Conservation (phyloP, 257 asterid species). For the Verbascum thapsus region DNA sequence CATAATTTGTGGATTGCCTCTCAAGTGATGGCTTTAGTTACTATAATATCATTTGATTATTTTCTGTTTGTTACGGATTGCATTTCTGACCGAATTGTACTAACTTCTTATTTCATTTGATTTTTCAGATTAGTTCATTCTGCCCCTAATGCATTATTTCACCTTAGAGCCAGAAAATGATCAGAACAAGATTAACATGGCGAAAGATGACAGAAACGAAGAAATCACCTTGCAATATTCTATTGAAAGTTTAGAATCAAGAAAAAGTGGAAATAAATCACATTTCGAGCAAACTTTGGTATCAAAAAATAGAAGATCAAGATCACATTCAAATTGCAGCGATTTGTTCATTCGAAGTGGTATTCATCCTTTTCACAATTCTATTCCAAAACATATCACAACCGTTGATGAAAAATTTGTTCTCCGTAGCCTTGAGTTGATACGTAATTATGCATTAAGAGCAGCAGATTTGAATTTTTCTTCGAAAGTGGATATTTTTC, state of each 20-base stretch:
- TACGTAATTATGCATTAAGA: slow-evolving; percentile 51
- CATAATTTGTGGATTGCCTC: not conserved
- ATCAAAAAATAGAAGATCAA: slow-evolving; percentile 36
- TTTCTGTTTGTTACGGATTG: not conserved
- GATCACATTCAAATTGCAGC: slow-evolving; percentile 37
- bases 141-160: slow-evolving; percentile 39
- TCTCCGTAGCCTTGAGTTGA: slow-evolving; percentile 66
- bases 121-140: slow-evolving; percentile 31
- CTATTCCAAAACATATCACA: slow-evolving; percentile 63
- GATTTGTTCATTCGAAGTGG: slow-evolving; percentile 43
- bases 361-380: slow-evolving; percentile 36
- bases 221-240: slow-evolving; percentile 35
- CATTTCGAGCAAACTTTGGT: slow-evolving; percentile 38
- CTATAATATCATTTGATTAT: not conserved
- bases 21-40: not conserved
- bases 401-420: slow-evolving; percentile 69
- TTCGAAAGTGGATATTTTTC: slow-evolving; percentile 40
- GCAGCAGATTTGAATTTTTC: slow-evolving; percentile 46
- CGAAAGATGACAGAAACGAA: slow-evolving; percentile 37
- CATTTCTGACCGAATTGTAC: not conserved
- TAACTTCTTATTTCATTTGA: slow-evolving; percentile 1
- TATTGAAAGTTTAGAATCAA: slow-evolving; percentile 37
- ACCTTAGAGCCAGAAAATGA: slow-evolving; percentile 46
- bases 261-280: slow-evolving; percentile 33
- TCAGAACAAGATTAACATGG: slow-evolving; percentile 33